Base-by-base conservation (phyloP, 106 monocot genomes). In the Phalaenopsis aphrodite region DNA sequence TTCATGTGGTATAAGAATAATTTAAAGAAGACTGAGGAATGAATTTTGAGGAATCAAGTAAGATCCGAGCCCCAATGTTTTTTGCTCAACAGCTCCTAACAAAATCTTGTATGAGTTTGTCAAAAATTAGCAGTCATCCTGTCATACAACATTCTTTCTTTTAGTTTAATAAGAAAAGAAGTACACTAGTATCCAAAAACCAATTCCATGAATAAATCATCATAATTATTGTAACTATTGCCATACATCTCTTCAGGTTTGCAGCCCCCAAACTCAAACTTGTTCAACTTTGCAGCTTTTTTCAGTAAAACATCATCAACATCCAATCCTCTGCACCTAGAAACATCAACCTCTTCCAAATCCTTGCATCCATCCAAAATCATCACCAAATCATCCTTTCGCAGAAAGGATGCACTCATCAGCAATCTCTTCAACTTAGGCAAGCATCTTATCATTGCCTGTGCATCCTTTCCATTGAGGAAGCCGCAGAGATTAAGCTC, bases 151-250 rank as follows among this genome's bases (percentile, higher is more conserved):
- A n/a, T 30, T 30, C 30, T 30, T 30, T 30, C 30, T 0, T 30
- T 30, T 30, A 30, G 30, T 30, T 30, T 30, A 30, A 30, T 30
- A 30, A 30, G 30, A 30, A 30, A 30, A 30, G 0, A 30, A 30
- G 30, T 30, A 30, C 30, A 23, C 19, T 74, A 74, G 45, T 45
- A 74, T 21, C 74, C 74, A 74, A 74, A 74, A 42, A 74, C 42
- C 18, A 74, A 45, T 42, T 74, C 74, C 74, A 76, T 30, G 23
- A 76, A 76, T 10, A 76, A 30, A 76, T 76, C 76, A 76, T 76
- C 76, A 42, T 76, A 76, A 12, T 76, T 76, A 49, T 76, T 49
- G 14, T 36, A 78, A 14, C 23, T 12, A 23, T 21, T 11, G 3
- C 64, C 38, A 23, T 65, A 78, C 24, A 7, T 56, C 17, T 56